Conservation (phyloP, 2,329 filamentous ascomycete species). For the Botrytis deweyae region DNA sequence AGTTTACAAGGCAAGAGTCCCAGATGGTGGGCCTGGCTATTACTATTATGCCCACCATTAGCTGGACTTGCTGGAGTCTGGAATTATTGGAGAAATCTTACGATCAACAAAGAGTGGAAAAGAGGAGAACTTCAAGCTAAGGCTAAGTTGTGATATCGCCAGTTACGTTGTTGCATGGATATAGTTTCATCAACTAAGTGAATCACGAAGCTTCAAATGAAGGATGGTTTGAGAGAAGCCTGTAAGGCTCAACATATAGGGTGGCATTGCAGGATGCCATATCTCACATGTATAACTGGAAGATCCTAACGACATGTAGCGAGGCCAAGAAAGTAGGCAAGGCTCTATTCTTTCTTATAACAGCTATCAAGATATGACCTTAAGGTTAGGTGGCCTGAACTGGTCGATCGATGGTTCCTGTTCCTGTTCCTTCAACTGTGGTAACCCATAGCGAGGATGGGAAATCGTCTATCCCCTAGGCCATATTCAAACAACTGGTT, state of each 20-base stretch:
- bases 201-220: neutral
- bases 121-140: slow-evolving; percentile 56
- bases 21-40: slow-evolving; percentile 67
- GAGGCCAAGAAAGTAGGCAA: neutral
- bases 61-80: slow-evolving; percentile 67
- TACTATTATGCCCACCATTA: slow-evolving; percentile 70
- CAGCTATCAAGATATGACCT: neutral
- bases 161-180: neutral
- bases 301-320: neutral
- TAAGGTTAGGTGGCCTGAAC: neutral
- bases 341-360: neutral
- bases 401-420: neutral
- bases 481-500: neutral
- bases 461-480: neutral
- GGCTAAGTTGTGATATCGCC: slow-evolving; percentile 51
- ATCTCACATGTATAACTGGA: neutral
- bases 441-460: neutral
- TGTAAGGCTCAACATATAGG: neutral
- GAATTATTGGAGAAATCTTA: slow-evolving; percentile 70
- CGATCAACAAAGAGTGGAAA: slow-evolving; percentile 70
- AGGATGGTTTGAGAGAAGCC: neutral
- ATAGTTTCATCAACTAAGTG: no score
- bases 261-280: neutral
- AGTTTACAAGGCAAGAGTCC: slow-evolving; percentile 59
- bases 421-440: neutral